Evolutionary conservation across 768 basidiomycete genomes (phyloP).

Genomic region (Coprinopsis cinerea): DNA sequence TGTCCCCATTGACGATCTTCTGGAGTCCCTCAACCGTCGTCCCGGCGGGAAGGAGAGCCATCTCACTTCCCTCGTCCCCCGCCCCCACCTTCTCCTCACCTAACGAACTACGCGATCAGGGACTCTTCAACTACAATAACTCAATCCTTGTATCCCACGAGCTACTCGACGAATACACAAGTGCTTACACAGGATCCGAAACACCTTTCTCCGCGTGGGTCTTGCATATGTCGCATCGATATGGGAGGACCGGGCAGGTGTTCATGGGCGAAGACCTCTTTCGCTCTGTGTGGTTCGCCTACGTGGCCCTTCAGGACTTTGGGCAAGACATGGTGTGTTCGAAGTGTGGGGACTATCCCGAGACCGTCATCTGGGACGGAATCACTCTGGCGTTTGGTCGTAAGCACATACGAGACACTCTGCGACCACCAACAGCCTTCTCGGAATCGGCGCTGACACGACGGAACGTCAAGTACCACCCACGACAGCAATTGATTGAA

Average conservation of each 20-base stretch:
- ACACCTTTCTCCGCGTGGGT: slow-evolving; percentile 29
- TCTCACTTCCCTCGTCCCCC: too few relatives aligned
- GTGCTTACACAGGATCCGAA: slow-evolving; percentile 26
- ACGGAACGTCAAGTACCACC: slow-evolving; percentile 8
- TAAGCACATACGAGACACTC: slow-evolving; percentile 19
- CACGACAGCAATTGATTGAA: slow-evolving; percentile 1
- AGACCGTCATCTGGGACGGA: slow-evolving; percentile 28
- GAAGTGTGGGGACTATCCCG: slow-evolving; percentile 21
- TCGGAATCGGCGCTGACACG: neutral
- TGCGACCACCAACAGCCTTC: slow-evolving; percentile 21
- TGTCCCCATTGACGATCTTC: too few relatives aligned
- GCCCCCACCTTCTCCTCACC: too few relatives aligned
- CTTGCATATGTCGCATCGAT: slow-evolving; percentile 16
- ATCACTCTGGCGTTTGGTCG: slow-evolving; percentile 25
- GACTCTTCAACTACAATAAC: slow-evolving; percentile 32
- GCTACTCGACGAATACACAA: slow-evolving; percentile 29
- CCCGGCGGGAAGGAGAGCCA: too few relatives aligned
- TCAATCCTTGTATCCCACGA: slow-evolving; percentile 24
- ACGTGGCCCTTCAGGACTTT: slow-evolving; percentile 18
- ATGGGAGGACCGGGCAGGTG: slow-evolving; percentile 7
- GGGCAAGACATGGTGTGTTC: slow-evolving; percentile 21
- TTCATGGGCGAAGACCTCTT: slow-evolving; percentile 27
- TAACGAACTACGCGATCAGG: slow-evolving; percentile 20
- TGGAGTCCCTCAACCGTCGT: too few relatives aligned
- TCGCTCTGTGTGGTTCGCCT: slow-evolving; percentile 28